phyloP scores from a whole-genome alignment of 148 eudicot genomes.

The Fallopia convolvulus region DNA sequence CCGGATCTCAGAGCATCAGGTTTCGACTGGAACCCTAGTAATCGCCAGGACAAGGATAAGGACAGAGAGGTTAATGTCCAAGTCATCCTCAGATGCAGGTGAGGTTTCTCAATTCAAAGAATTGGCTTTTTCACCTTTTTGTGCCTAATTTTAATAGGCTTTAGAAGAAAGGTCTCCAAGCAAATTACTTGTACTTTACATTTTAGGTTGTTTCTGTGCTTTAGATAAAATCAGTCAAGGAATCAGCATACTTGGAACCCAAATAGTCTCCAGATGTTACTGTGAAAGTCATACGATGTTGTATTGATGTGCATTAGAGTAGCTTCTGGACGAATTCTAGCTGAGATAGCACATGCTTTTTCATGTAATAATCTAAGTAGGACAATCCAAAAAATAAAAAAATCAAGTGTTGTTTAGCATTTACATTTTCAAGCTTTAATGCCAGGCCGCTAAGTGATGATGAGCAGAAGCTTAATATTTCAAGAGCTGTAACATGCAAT shows the following conservation, averaged over 20 bases:
- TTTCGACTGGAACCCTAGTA: slow-evolving; percentile 29
- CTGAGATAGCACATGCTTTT: not conserved
- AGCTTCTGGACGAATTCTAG: not conserved
- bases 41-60: slow-evolving; percentile 49
- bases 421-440: not conserved
- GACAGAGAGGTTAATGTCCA: slow-evolving; percentile 69
- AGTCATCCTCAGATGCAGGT: slow-evolving; percentile 95
- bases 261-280: not conserved
- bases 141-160: no score
- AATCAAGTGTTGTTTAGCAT: not conserved
- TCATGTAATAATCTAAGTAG: not conserved
- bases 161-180: not conserved
- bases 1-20: slow-evolving; percentile 31
- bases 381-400: not conserved
- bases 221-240: not conserved
- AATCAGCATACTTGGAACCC: not conserved
- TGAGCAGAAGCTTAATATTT: slow-evolving; percentile 54
- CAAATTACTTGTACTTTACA: not conserved
- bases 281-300: not conserved
- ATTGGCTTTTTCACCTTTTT: no score
- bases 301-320: not conserved
- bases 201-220: not conserved
- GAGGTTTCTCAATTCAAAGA: not conserved
- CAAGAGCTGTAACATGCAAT: slow-evolving; percentile 53
- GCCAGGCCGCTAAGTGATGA: slow-evolving; percentile 73